Evolutionary conservation across 2,329 filamentous ascomycete species (phyloP).

Genomic region (Aspergillus cejpii): DNA sequence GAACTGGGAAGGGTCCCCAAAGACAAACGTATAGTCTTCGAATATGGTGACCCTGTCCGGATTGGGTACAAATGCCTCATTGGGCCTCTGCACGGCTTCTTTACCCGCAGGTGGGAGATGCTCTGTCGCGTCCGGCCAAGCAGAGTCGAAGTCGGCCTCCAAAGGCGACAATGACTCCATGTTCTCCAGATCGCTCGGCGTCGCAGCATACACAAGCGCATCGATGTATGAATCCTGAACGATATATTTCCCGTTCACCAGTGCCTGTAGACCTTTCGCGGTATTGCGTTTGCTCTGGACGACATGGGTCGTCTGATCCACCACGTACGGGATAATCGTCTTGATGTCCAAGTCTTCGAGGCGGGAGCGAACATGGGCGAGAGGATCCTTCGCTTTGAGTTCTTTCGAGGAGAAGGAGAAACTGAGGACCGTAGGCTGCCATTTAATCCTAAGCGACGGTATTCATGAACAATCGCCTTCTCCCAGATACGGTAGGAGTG

Average conservation of each 20-base stretch:
- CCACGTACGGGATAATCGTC: slow-evolving; percentile 64
- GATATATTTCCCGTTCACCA: slow-evolving; percentile 73
- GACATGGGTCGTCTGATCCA: slow-evolving; percentile 71
- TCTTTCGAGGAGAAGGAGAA: slow-evolving; percentile 71
- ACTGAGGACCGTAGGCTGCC: slow-evolving; percentile 73
- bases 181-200: slow-evolving; percentile 45
- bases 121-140: slow-evolving; percentile 69
- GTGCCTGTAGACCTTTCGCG: slow-evolving; percentile 73
- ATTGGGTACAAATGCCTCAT: slow-evolving; percentile 67
- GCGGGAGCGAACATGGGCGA: slow-evolving; percentile 55
- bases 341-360: slow-evolving; percentile 89
- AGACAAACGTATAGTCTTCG: slow-evolving; percentile 80
- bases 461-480: slow-evolving; percentile 4
- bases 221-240: slow-evolving; percentile 69
- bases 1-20: slow-evolving; percentile 69
- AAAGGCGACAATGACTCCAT: slow-evolving; percentile 52
- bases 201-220: slow-evolving; percentile 58
- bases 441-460: slow-evolving; percentile 56
- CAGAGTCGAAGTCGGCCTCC: slow-evolving; percentile 69
- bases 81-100: slow-evolving; percentile 64
- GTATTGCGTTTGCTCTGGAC: slow-evolving; percentile 87
- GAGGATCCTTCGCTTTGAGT: slow-evolving; percentile 56
- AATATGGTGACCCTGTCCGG: slow-evolving; percentile 63
- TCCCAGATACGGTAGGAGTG: neutral
- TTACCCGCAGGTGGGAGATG: slow-evolving; percentile 68